phyloP scores from a whole-genome alignment of 352 stramenopile genomes.

The Thalassiosira mediterranea region DNA sequence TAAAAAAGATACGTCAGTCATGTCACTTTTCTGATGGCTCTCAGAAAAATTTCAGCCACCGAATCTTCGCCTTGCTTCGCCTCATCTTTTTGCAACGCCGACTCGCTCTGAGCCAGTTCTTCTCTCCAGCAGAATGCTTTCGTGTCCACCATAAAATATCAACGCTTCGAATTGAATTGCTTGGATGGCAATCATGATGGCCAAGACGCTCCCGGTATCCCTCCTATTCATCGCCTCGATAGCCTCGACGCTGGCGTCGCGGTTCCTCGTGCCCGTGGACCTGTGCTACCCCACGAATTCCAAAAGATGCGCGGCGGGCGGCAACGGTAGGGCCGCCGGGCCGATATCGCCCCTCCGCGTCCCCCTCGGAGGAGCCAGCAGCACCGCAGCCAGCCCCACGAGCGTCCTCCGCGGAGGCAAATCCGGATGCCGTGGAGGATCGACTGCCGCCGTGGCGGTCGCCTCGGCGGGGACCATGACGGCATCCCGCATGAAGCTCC shows the following conservation, averaged over 20 bases:
- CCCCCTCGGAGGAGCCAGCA: conserved; percentile 15
- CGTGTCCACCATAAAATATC: too few relatives aligned
- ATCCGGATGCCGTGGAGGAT: conserved; percentile 35
- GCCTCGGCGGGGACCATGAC: conserved; percentile 57
- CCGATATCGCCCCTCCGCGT: conserved; percentile 3
- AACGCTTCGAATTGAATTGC: too few relatives aligned
- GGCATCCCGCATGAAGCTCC: conserved; percentile 60
- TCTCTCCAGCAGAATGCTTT: too few relatives aligned
- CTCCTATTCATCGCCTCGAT: conserved; percentile 22
- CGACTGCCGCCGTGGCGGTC: conserved; percentile 24
- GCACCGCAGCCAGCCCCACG: conserved; percentile 6
- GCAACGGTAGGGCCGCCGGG: background rate
- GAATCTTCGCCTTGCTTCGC: too few relatives aligned
- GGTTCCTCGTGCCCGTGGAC: conserved; percentile 24
- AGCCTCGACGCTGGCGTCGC: conserved; percentile 10
- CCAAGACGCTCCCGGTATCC: conserved; percentile 3
- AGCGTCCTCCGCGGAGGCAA: conserved; percentile 26
- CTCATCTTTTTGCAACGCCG: too few relatives aligned
- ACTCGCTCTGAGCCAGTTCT: too few relatives aligned
- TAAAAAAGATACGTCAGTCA: too few relatives aligned
- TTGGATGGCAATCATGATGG: conserved; percentile 16
- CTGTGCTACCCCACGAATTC: conserved; percentile 29
- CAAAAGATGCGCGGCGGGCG: conserved; percentile 18
- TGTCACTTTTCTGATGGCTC: too few relatives aligned
- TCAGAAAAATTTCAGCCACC: conserved; percentile 20